A percentile compares a stretch with the other conserved stretches of the same genome.
These are phyloP conservation scores for Scytalidium sp. DNA, from an alignment of 2,329 filamentous ascomycete species.

Conservation along the genomic window DNA sequence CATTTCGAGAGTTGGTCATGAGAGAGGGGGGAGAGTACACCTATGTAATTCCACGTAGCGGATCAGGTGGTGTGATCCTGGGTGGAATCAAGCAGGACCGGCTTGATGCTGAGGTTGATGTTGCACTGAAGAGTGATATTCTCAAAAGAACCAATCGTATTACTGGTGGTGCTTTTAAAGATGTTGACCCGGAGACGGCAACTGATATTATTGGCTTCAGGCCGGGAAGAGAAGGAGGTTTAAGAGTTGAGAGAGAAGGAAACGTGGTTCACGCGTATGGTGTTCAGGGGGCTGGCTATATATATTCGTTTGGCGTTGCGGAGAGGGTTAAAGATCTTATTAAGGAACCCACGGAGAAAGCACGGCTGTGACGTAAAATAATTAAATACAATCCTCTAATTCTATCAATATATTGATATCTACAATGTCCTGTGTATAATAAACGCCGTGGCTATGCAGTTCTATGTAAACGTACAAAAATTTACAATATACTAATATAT, in stretches of 20 bases:
- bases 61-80: constrained; percentile 20
- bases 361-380: not conserved
- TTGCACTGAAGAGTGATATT: constrained; percentile 18
- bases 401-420: not conserved
- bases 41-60: constrained; percentile 19
- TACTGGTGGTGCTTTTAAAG: constrained; percentile 19
- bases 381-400: not conserved
- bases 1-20: constrained; percentile 17
- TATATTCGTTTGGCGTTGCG: constrained; percentile 24
- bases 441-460: not conserved
- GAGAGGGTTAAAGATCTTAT: constrained; percentile 15
- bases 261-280: constrained; percentile 24
- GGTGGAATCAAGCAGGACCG: constrained; percentile 22
- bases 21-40: constrained; percentile 22
- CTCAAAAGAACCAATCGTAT: constrained; percentile 19
- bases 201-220: constrained; percentile 22
- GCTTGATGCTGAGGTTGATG: constrained; percentile 19
- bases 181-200: constrained; percentile 11
- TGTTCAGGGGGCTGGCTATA: constrained; percentile 21
- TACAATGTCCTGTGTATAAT: no score
- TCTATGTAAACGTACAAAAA: not conserved
- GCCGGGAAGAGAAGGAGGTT: constrained; percentile 19
- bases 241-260: constrained; percentile 20
- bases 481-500: not conserved
- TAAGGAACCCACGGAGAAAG: constrained; percentile 1